These are phyloP conservation scores for Circinella minor DNA, from an alignment of 371 early-diverging fungal species.

Conservation along the genomic window DNA sequence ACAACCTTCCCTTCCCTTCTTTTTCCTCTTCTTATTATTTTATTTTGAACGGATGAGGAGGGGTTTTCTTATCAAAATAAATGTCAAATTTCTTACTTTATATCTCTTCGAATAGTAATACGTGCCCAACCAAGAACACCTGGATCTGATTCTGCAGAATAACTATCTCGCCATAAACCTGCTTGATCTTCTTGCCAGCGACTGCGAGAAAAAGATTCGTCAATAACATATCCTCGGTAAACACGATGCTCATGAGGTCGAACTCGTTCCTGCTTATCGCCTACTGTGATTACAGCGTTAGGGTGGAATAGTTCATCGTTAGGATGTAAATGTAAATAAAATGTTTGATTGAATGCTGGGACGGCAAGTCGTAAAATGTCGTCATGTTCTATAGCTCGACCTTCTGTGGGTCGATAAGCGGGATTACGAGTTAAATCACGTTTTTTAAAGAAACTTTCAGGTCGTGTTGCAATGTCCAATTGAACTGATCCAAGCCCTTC, in stretches of 20 bases:
- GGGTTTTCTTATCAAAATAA: not conserved
- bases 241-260: constrained; percentile 41
- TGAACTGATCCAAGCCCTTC: constrained; percentile 31
- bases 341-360: constrained; percentile 75
- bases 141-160: constrained; percentile 29
- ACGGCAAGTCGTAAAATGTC: constrained; percentile 69
- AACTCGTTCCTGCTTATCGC: constrained; percentile 27
- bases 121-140: constrained; percentile 74
- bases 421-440: constrained; percentile 39
- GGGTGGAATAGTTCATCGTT: constrained; percentile 80
- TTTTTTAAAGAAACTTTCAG: constrained; percentile 41
- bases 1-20: too few relatives aligned
- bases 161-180: constrained; percentile 36
- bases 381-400: constrained; percentile 45
- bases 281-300: constrained; percentile 52
- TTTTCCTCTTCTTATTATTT: not conserved
- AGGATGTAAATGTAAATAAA: constrained; percentile 74
- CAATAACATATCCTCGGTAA: constrained; percentile 42
- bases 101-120: constrained; percentile 62
- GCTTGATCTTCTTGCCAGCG: constrained; percentile 43
- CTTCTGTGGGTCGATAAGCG: constrained; percentile 28
- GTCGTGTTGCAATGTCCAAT: constrained; percentile 46
- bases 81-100: constrained; percentile 27
- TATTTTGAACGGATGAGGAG: not conserved
- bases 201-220: constrained; percentile 30